Evolutionary conservation across 2,329 filamentous ascomycete species (phyloP), one percentile per base, ranked within the genome.

Genomic region (Aspergillus cejpii): DNA sequence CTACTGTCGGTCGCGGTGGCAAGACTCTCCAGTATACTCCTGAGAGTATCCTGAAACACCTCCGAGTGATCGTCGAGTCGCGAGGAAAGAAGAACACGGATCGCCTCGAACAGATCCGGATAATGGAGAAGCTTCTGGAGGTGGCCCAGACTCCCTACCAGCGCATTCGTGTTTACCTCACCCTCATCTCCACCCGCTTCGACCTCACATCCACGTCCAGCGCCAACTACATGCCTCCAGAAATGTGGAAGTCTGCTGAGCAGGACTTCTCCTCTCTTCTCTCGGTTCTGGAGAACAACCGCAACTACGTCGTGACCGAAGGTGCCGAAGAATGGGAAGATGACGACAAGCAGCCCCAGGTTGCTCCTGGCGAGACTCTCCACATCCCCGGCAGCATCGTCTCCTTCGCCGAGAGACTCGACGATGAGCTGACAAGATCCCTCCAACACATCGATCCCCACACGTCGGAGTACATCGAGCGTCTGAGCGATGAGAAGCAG

Each of bases 1-100:
- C 84, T 33, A 88, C 84, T 15, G 88, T 98, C 52, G 88, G 87
- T 50, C 87, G 87, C 67, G 87, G 90, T 57, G 92, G 92, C 54
- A 88, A 88, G 68, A 82, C 87, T 41, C 77, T 97, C 46, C 83
- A 87, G 61, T 97, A 94, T 70, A 98, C 94, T 10, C 86, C 91
- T 17, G 92, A 98, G 75, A 92, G 90, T 68, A 98, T 98, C 63
- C 85, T 97, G 69, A 98, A 98, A 77, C 89, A 97, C 69, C 79
- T 98, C 41, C 83, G 91, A 46, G 80, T 83, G 41, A 97, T 98
- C 63, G 77, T 97, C 65, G 92, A 98, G 74, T 90, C 91, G 47
- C 81, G 92, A 75, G 92, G 92, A 67, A 94, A 95, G 78, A 98
- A 98, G 81, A 97, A 97, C 76, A 96, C 92, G 54, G 92, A 98